phyloP scores from a whole-genome alignment of 495 filamentous ascomycete genomes.

The Evernia prunastri region DNA sequence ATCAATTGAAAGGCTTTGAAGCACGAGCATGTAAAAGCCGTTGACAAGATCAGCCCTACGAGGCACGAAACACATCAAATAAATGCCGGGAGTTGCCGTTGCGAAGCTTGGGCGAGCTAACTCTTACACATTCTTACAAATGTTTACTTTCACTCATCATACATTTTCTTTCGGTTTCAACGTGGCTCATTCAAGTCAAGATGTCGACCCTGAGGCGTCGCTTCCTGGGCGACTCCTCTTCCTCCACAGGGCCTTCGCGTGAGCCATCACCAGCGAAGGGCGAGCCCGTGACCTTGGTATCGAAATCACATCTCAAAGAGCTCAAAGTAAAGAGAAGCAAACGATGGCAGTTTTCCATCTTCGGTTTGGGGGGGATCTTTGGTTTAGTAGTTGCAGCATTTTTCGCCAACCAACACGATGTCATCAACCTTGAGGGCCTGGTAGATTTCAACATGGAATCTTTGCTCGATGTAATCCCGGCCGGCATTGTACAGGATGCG shows the following conservation, averaged over 20 bases:
- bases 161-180: neutral
- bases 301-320: constrained; percentile 30
- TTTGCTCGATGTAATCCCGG: constrained; percentile 74
- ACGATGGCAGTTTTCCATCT: constrained; percentile 70
- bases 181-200: constrained; percentile 1
- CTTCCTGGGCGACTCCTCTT: constrained; percentile 27
- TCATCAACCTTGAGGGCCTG: constrained; percentile 73
- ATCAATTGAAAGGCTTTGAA: neutral
- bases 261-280: constrained; percentile 42
- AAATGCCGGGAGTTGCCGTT: neutral
- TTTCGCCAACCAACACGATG: constrained; percentile 76
- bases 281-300: constrained; percentile 34
- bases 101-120: too few relatives aligned
- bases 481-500: constrained; percentile 73
- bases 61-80: neutral
- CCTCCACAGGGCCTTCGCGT: constrained; percentile 27
- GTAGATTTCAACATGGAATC: constrained; percentile 78
- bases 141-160: neutral
- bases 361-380: constrained; percentile 74
- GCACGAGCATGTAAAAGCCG: neutral
- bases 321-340: constrained; percentile 42
- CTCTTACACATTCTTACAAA: neutral
- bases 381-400: constrained; percentile 75
- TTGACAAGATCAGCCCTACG: neutral
- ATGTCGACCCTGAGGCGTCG: constrained; percentile 46